Evolutionary conservation across 306 rosid genomes (phyloP).

Genomic region (Fragaria vesca): DNA sequence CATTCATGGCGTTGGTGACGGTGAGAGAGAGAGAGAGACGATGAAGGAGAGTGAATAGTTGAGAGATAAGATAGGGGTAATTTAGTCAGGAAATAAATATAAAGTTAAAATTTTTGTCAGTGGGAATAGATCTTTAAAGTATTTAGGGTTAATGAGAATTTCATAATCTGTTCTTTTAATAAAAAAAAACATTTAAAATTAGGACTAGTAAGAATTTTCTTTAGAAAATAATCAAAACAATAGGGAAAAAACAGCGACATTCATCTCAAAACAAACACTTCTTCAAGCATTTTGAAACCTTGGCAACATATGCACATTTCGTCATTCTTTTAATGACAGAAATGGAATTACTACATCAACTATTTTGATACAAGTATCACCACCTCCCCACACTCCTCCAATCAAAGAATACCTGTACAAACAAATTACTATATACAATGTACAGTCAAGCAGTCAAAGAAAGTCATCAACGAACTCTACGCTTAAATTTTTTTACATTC

Average conservation of each 20-base stretch:
- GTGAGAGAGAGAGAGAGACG: too few species aligned
- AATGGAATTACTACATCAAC: conserved; percentile 41
- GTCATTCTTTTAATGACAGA: conserved; percentile 45
- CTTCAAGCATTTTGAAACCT: not conserved
- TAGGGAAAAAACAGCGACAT: not conserved
- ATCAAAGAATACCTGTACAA: conserved; percentile 84
- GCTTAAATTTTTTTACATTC: conserved; percentile 31
- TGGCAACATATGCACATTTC: conserved; percentile 36
- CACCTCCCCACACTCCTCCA: conserved; percentile 49
- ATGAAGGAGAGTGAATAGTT: too few species aligned
- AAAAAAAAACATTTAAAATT: too few species aligned
- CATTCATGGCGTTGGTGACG: too few species aligned
- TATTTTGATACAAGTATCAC: conserved; percentile 25
- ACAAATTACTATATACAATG: conserved; percentile 46
- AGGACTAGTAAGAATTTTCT: too few species aligned
- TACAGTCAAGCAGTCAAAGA: conserved; percentile 9
- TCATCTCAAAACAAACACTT: not conserved
- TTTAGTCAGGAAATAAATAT: too few species aligned
- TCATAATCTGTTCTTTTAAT: too few species aligned
- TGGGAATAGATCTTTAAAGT: too few species aligned
- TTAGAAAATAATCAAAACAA: too few species aligned
- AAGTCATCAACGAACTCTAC: conserved; percentile 19
- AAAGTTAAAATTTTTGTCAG: too few species aligned
- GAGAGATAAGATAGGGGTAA: too few species aligned
- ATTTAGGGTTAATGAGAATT: too few species aligned